These are phyloP conservation scores for Wickerhamiella dianesei DNA, from an alignment of 805 yeast genomes.

Conservation along the genomic window DNA sequence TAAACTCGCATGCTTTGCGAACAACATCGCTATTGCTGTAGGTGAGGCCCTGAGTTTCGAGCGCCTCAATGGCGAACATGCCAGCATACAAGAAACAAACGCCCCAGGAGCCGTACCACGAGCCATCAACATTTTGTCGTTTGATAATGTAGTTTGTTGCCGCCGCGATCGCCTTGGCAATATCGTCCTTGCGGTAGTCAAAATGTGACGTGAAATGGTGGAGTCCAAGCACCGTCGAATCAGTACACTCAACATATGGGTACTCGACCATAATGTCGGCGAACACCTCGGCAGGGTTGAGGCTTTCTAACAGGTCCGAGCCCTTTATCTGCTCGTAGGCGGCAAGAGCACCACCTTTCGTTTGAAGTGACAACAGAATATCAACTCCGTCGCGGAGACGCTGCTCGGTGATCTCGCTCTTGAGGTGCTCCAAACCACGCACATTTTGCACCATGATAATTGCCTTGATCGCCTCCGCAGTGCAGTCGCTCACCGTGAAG, in stretches of 20 bases:
- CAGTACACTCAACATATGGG: constrained; percentile 97
- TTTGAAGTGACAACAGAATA: constrained; percentile 61
- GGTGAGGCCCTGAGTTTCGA: constrained; percentile 49
- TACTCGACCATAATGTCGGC: constrained; percentile 98
- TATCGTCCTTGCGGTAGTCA: constrained; percentile 52
- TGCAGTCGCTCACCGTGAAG: constrained; percentile 90
- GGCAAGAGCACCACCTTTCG: constrained; percentile 78
- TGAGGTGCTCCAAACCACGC: constrained; percentile 36
- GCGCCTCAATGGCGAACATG: constrained; percentile 95
- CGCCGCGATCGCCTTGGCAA: constrained; percentile 51
- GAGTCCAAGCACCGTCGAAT: constrained; percentile 81
- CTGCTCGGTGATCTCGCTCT: constrained; percentile 39
- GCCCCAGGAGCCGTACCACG: constrained; percentile 99
- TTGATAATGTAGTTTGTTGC: constrained; percentile 61
- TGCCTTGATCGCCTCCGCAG: constrained; percentile 91
- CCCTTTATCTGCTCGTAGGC: constrained; percentile 82
- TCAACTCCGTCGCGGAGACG: constrained; percentile 60
- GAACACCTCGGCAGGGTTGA: constrained; percentile 96
- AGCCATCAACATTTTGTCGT: constrained; percentile 67
- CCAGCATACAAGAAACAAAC: constrained; percentile 90
- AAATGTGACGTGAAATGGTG: constrained; percentile 58
- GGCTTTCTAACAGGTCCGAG: constrained; percentile 54
- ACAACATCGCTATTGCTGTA: constrained; percentile 54
- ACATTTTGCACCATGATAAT: constrained; percentile 77
- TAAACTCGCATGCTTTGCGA: constrained; percentile 69